phyloP scores from a whole-genome alignment of 768 basidiomycete species.

The Lactarius sanguifluus region DNA sequence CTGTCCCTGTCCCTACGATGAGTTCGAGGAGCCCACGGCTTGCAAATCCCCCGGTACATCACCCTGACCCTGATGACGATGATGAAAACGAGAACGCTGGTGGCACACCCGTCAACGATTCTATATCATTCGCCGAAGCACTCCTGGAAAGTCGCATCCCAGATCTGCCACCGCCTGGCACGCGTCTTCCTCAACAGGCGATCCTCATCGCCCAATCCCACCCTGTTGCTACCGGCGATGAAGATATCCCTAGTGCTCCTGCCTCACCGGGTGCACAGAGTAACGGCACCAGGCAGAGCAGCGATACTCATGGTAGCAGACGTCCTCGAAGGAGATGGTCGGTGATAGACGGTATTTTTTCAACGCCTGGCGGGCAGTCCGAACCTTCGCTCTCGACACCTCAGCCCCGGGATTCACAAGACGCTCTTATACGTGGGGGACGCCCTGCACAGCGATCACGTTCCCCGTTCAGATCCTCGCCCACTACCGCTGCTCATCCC shows the following conservation, averaged over 20 bases:
- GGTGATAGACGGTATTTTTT: conserved; percentile 52
- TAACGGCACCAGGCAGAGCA: conserved; percentile 26
- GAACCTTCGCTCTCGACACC: neutral
- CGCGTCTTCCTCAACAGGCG: conserved; percentile 63
- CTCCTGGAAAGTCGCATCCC: conserved; percentile 79
- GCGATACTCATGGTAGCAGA: conserved; percentile 34
- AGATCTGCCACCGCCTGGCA: conserved; percentile 67
- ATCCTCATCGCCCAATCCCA: conserved; percentile 57
- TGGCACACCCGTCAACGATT: conserved; percentile 45
- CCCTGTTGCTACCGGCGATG: conserved; percentile 42
- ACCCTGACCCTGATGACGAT: conserved; percentile 37
- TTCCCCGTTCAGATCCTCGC: conserved; percentile 3
- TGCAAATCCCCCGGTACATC: conserved; percentile 33
- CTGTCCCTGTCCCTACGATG: conserved; percentile 17
- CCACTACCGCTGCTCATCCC: conserved; percentile 5
- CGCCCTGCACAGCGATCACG: conserved; percentile 6
- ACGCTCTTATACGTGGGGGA: conserved; percentile 4
- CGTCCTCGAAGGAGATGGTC: conserved; percentile 72
- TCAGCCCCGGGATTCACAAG: conserved; percentile 12
- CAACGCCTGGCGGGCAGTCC: conserved; percentile 32
- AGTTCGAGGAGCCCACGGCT: conserved; percentile 19
- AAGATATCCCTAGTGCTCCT: conserved; percentile 45
- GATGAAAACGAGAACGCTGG: conserved; percentile 24
- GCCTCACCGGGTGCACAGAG: conserved; percentile 46
- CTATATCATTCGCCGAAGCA: conserved; percentile 70